Percentiles rank a stretch among this genome's conserved stretches.
These are phyloP conservation scores for Xylariaceae sp. DNA, from an alignment of 2,329 filamentous ascomycete species.

Conservation along the genomic window DNA sequence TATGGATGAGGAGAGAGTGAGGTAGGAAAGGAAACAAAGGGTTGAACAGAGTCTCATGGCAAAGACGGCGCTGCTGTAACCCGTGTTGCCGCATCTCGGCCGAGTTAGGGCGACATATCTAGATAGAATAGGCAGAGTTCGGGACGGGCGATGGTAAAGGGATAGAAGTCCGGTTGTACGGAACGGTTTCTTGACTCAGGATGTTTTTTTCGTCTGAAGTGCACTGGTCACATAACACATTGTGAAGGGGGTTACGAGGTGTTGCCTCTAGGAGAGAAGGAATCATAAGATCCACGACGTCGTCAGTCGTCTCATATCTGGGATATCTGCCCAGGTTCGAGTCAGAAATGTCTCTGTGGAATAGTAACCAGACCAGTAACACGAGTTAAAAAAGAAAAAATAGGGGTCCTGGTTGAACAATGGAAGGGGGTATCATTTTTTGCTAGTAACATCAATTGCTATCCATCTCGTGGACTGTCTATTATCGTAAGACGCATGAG, in stretches of 20 bases:
- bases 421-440: not conserved
- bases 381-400: not conserved
- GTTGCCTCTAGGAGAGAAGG: not conserved
- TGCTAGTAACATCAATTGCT: not conserved
- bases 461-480: not conserved
- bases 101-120: not conserved
- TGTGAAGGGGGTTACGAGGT: not conserved
- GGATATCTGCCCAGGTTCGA: not conserved
- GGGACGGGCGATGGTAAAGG: not conserved
- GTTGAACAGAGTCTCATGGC: not conserved
- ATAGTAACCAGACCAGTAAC: not conserved
- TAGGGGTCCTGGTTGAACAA: not conserved
- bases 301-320: not conserved
- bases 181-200: not conserved
- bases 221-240: not conserved
- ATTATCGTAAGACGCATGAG: not conserved
- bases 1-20: too few species aligned
- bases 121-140: too few species aligned
- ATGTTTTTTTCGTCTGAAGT: not conserved
- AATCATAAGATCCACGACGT: not conserved
- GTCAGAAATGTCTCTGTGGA: not conserved
- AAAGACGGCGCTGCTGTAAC: not conserved
- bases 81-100: not conserved
- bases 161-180: not conserved
- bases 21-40: too few species aligned